Base-by-base conservation (phyloP, 2,329 filamentous ascomycete genomes). In the Aspergillus brasiliensis region DNA sequence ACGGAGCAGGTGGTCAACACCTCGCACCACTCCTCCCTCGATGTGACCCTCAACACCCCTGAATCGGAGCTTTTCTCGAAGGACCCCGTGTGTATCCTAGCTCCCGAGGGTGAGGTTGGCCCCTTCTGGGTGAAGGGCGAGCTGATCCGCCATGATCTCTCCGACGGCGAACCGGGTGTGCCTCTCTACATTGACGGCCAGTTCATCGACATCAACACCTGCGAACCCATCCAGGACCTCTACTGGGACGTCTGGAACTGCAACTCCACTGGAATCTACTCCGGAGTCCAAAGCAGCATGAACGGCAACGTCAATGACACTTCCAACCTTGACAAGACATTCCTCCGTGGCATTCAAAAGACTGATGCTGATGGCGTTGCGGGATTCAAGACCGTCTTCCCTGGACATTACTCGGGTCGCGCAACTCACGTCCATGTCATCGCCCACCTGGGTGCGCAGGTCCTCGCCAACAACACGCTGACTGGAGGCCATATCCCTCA, bases 401-500 rank as follows among this genome's bases (percentile, higher is more conserved):
- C 79, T 2, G 79, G 79, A 11, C 77, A 81, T 67, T 81, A 81
- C 65, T 59, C 64, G 31, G 73, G 78, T 31, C 69, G 71, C 13
- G 60, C 72, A 3, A 72, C 67, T 8, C 71, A 74, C 34, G 58
- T 70, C 46, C 72, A 73, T 51, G 55, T 75, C 31, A 59, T 73
- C 31, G 67, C 70, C 2, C 71, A 73, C 48, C 62, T 65, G n/a
- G 72, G 72, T 13, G 65, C 63, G 8, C 59, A 65, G 11, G 64
- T 80, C 7, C 51, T 70, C 38, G 40, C 62, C 0, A 71, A 71
- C 58, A 65, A 65, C n/a, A 71, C 69, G 2, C 80, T 84, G 60
- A 73, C 75, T 48, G 82, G 80, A 53, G 79, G 77, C 23, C 78
- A 73, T 47, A 80, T 84, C 56, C 78, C 82, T 8, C 86, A 88